These are phyloP conservation scores for Rhododendron griersonianum DNA, from an alignment of 148 eudicot genomes.

Conservation along the genomic window DNA sequence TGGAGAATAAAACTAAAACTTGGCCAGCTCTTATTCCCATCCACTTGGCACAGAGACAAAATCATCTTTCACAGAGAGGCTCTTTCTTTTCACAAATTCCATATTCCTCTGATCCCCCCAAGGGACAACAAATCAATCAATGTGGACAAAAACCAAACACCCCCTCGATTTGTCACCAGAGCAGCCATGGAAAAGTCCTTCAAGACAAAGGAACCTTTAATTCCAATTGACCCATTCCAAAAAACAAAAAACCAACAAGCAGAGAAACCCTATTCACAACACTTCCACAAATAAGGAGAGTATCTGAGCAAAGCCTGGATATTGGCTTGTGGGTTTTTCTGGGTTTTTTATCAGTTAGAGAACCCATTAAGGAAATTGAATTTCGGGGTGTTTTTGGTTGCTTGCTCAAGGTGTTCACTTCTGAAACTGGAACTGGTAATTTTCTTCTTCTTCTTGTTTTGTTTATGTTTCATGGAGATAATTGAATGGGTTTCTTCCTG, in stretches of 20 bases:
- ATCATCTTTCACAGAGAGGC: neutral
- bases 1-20: conserved; percentile 19
- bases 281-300: neutral
- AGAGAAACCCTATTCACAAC: conserved; percentile 9
- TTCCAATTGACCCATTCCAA: conserved; percentile 12
- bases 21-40: conserved; percentile 35
- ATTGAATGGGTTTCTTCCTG: neutral
- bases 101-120: conserved; percentile 20
- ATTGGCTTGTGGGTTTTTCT: conserved; percentile 6
- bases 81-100: conserved; percentile 12
- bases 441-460: neutral
- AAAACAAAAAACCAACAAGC: neutral
- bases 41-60: conserved; percentile 20
- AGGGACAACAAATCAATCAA: conserved; percentile 20
- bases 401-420: neutral
- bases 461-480: neutral
- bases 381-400: conserved; percentile 6
- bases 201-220: neutral
- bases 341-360: conserved; percentile 7
- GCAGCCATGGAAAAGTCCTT: conserved; percentile 24
- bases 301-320: neutral
- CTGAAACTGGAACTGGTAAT: conserved; percentile 13
- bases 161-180: conserved; percentile 25
- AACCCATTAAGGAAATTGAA: conserved; percentile 12
- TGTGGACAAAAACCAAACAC: conserved; percentile 18